These are phyloP conservation scores for Paecilomyces formosus DNA, from an alignment of 2,329 filamentous ascomycete genomes.

Conservation along the genomic window DNA sequence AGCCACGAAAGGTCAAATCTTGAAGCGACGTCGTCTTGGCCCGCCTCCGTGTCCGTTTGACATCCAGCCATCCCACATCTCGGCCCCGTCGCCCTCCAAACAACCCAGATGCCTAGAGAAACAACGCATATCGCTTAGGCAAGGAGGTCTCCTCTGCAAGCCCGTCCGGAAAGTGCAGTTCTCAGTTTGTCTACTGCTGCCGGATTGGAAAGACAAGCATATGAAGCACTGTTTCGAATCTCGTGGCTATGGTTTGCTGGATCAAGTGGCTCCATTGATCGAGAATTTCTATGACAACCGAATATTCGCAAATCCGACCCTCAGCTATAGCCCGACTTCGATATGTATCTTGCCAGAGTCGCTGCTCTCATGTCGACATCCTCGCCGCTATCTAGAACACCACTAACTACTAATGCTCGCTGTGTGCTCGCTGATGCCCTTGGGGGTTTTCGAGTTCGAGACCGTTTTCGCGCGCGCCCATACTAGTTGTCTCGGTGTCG, in stretches of 20 bases:
- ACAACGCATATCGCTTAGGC: no score
- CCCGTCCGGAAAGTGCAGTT: no score
- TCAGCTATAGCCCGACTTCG: not conserved
- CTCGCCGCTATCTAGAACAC: not conserved
- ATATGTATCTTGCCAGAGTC: not conserved
- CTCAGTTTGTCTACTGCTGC: no score
- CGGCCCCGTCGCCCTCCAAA: not conserved
- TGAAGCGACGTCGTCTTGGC: not conserved
- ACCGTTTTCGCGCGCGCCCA: constrained; percentile 15
- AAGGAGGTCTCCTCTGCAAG: no score
- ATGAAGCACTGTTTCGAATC: no score
- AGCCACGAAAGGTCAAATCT: not conserved
- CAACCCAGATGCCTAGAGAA: no score
- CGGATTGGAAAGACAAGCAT: no score
- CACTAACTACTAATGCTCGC: constrained; percentile 36
- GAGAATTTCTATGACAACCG: not conserved
- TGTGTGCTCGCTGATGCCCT: constrained; percentile 55
- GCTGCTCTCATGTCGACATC: not conserved
- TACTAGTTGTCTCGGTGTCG: constrained; percentile 18
- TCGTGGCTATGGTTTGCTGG: no score
- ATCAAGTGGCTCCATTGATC: not conserved
- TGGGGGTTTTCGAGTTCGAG: constrained; percentile 15
- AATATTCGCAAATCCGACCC: not conserved
- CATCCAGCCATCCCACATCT: not conserved
- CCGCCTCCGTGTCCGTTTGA: not conserved